Percentiles rank a stretch among this genome's conserved stretches.
Conservation (phyloP, 768 basidiomycete species). For the Boletellus emodensis region DNA sequence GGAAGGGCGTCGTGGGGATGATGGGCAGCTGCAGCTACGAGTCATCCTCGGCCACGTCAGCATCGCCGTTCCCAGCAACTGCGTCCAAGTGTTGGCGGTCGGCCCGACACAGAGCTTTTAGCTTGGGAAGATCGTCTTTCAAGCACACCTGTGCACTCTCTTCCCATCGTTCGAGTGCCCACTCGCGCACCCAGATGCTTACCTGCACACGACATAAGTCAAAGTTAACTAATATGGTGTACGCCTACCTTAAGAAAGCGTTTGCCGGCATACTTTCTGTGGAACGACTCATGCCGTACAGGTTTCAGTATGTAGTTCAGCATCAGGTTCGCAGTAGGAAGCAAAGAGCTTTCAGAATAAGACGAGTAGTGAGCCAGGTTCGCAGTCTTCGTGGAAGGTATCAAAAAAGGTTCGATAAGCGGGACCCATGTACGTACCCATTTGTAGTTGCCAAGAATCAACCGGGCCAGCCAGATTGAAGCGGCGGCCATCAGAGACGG, state of each 20-base stretch:
- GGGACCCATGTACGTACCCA: constrained; percentile 64
- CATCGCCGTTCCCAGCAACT: constrained; percentile 4
- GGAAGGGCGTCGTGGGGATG: not conserved
- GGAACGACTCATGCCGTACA: constrained; percentile 69
- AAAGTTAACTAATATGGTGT: not conserved
- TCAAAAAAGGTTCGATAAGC: not conserved
- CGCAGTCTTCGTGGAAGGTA: constrained; percentile 50
- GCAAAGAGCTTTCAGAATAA: constrained; percentile 73
- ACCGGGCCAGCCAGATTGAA: constrained; percentile 79
- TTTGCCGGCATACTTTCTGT: constrained; percentile 85
- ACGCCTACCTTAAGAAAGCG: constrained; percentile 72
- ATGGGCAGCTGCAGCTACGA: constrained; percentile 9
- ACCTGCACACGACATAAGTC: constrained; percentile 44
- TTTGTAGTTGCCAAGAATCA: constrained; percentile 71
- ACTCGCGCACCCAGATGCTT: constrained; percentile 76
- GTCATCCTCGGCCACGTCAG: constrained; percentile 10
- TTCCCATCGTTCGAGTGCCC: constrained; percentile 77
- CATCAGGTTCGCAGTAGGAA: constrained; percentile 83
- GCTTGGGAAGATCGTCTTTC: constrained; percentile 47
- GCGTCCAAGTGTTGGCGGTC: constrained; percentile 17
- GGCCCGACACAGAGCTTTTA: constrained; percentile 18
- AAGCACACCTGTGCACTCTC: constrained; percentile 60
- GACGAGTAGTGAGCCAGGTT: constrained; percentile 86
- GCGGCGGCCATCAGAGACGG: constrained; percentile 83
- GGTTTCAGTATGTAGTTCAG: constrained; percentile 80